Conservation (phyloP, 306 rosid genomes). For the Castanea crenata region DNA sequence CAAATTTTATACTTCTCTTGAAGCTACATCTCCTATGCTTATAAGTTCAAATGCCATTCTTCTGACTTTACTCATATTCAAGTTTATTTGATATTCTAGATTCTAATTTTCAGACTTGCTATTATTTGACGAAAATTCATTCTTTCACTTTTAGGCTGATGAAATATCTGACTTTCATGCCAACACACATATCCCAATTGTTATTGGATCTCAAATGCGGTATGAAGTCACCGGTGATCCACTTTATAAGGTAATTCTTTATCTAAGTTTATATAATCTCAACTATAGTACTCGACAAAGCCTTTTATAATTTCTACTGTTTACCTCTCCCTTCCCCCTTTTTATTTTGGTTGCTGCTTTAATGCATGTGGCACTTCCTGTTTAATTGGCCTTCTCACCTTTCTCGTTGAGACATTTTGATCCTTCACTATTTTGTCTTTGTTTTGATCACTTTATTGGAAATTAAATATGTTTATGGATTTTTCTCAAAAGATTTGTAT, state of each 20-base stretch:
- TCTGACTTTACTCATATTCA: neutral
- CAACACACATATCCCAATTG: slow-evolving; percentile 86
- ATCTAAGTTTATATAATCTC: no score
- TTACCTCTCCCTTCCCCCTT: neutral
- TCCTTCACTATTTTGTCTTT: neutral
- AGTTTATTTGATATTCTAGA: neutral
- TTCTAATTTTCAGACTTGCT: neutral
- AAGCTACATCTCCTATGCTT: no score
- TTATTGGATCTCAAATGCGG: slow-evolving; percentile 83
- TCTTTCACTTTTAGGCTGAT: slow-evolving; percentile 50
- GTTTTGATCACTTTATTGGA: neutral
- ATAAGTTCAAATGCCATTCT: neutral
- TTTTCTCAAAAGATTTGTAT: slow-evolving; percentile 15
- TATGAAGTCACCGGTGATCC: slow-evolving; percentile 89
- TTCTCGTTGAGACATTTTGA: neutral
- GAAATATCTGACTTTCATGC: slow-evolving; percentile 69
- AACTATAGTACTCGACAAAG: neutral
- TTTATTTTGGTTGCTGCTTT: neutral
- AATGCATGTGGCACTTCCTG: neutral
- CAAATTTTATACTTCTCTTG: no score
- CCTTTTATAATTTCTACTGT: neutral
- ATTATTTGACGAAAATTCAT: slow-evolving; percentile 4
- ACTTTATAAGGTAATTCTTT: slow-evolving; percentile 50
- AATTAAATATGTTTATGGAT: neutral
- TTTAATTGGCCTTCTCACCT: neutral